phyloP scores from a whole-genome alignment of 2,329 filamentous ascomycete species.

The Aspergillus persii region DNA sequence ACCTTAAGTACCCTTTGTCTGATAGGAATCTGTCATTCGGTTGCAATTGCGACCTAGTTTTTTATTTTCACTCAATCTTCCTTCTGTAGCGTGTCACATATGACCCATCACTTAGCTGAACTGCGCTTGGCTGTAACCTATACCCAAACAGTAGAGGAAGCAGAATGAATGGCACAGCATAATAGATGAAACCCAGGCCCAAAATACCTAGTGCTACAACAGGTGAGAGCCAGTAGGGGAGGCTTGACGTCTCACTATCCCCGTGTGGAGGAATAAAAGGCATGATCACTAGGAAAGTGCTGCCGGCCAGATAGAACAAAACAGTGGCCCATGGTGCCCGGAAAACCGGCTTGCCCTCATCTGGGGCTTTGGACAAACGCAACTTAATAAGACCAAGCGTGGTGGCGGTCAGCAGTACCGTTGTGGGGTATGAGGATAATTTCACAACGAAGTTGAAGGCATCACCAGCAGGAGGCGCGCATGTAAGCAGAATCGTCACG shows the following conservation, averaged over 20 bases:
- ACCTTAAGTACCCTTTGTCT: too few relatives aligned
- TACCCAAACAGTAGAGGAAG: neutral
- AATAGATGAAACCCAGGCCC: neutral
- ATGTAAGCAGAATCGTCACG: slow-evolving; percentile 22
- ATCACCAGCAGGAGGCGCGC: slow-evolving; percentile 22
- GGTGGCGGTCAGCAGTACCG: slow-evolving; percentile 16
- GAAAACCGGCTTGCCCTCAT: neutral
- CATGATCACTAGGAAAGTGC: neutral
- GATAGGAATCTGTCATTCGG: too few relatives aligned
- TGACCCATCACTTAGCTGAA: neutral
- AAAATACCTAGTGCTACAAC: neutral
- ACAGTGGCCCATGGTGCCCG: neutral
- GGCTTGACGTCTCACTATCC: neutral
- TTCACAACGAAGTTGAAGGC: slow-evolving; percentile 24
- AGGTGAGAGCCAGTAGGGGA: neutral
- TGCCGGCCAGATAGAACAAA: neutral
- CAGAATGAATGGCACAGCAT: neutral
- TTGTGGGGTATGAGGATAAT: slow-evolving; percentile 19
- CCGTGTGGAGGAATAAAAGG: neutral
- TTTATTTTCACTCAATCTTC: neutral
- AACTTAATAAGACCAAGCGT: slow-evolving; percentile 1
- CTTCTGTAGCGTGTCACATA: neutral
- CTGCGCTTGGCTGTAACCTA: neutral
- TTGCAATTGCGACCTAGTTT: too few relatives aligned
- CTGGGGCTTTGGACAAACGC: neutral